These are phyloP conservation scores for Larix kaempferi DNA, from an alignment of 75 land plant genomes.

Conservation along the genomic window DNA sequence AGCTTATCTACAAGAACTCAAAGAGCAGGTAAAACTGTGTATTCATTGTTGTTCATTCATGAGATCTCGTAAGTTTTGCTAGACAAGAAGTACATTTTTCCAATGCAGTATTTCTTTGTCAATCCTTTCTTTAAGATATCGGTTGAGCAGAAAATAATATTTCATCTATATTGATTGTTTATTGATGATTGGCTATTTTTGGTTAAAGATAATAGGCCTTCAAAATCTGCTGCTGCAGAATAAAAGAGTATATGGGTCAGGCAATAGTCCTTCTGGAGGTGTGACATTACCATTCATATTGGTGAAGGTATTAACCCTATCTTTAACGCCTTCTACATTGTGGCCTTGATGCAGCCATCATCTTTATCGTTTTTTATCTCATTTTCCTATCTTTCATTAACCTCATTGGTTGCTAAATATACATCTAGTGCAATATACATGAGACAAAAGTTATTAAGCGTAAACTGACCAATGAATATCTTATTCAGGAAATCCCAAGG, in stretches of 20 bases:
- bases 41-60: neutral
- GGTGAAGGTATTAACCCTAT: constrained; percentile 37
- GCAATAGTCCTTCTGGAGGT: constrained; percentile 39
- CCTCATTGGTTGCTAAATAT: neutral
- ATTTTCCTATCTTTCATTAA: neutral
- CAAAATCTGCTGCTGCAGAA: constrained; percentile 47
- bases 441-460: too few relatives aligned
- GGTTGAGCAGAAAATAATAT: neutral
- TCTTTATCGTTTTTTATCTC: neutral
- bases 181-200: constrained; percentile 2
- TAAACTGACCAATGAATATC: too few relatives aligned
- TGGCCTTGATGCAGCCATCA: neutral
- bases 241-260: constrained; percentile 31
- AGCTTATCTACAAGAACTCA: constrained; percentile 23
- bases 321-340: neutral
- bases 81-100: neutral
- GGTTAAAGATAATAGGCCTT: constrained; percentile 45
- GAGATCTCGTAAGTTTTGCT: neutral
- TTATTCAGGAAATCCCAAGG: too few relatives aligned
- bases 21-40: constrained; percentile 23
- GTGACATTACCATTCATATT: constrained; percentile 61
- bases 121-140: neutral
- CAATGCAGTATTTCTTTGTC: neutral
- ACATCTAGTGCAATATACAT: neutral
- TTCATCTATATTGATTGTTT: neutral